These are phyloP conservation scores for Dothideomycetes sp. DNA, from an alignment of 2,329 filamentous ascomycete species.

Conservation along the genomic window DNA sequence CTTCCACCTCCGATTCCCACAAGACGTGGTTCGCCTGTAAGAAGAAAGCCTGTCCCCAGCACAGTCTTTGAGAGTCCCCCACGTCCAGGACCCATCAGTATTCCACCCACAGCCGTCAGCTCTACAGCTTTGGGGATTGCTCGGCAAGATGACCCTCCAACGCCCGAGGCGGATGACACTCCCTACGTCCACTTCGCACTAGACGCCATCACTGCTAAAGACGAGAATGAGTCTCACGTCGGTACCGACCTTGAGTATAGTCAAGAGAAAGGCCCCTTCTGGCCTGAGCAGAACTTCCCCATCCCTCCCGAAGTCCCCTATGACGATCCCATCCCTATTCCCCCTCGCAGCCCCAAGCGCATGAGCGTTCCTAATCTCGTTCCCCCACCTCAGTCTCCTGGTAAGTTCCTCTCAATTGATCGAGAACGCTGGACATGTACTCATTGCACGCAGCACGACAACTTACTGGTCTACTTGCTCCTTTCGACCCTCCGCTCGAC, in stretches of 20 bases:
- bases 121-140: constrained; percentile 23
- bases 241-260: background rate
- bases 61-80: constrained; percentile 19
- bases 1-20: constrained; percentile 14
- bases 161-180: constrained; percentile 72
- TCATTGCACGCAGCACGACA: background rate
- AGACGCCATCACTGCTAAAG: constrained; percentile 72
- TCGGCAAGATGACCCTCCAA: constrained; percentile 39
- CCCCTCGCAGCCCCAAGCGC: constrained; percentile 4
- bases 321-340: constrained; percentile 10
- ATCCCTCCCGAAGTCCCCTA: background rate
- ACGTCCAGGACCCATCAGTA: constrained; percentile 7
- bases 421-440: no score
- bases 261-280: constrained; percentile 5
- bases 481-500: constrained; percentile 21
- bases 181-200: constrained; percentile 87
- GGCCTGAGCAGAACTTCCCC: background rate
- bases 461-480: constrained; percentile 22
- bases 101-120: constrained; percentile 17
- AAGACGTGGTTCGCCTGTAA: constrained; percentile 15
- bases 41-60: constrained; percentile 28
- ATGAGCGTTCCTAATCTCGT: background rate
- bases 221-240: constrained; percentile 46
- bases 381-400: background rate
- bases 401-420: background rate